Conservation (phyloP, 2,329 filamentous ascomycete genomes). For the Talaromyces funiculosus region DNA sequence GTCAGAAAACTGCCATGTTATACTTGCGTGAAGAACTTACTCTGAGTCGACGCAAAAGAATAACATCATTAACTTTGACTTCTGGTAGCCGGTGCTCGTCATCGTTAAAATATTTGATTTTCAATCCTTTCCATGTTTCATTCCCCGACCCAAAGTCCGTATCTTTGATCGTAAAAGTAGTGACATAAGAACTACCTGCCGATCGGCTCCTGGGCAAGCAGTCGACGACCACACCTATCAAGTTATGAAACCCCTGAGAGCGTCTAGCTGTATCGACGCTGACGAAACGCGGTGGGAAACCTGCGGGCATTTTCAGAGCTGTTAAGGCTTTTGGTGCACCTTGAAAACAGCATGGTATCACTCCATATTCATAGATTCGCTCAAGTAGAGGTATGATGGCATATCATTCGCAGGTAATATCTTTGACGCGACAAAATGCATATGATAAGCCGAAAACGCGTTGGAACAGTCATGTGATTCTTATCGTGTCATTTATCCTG, state of each 20-base stretch:
- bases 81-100: conserved; percentile 40
- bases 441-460: not conserved
- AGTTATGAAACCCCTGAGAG: conserved; percentile 41
- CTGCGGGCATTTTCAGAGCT: conserved; percentile 16
- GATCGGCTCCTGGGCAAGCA: conserved; percentile 50
- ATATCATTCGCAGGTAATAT: not conserved
- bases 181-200: conserved; percentile 54
- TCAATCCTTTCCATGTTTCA: conserved; percentile 36
- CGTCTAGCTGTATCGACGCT: conserved; percentile 44
- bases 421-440: not conserved
- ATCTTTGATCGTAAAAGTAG: conserved; percentile 58
- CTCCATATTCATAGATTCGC: not conserved
- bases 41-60: conserved; percentile 56
- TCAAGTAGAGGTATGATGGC: too few relatives aligned
- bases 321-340: not conserved
- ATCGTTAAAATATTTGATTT: conserved; percentile 58
- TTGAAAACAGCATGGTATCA: not conserved
- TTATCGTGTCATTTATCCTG: not conserved
- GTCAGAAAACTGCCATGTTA: not conserved
- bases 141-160: conserved; percentile 38
- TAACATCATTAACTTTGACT: conserved; percentile 54
- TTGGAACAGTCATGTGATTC: not conserved
- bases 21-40: conserved; percentile 33
- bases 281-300: conserved; percentile 40
- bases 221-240: conserved; percentile 69